These are phyloP conservation scores for Suhomyces taliae DNA, from an alignment of 1,139 yeast species.

Conservation along the genomic window DNA sequence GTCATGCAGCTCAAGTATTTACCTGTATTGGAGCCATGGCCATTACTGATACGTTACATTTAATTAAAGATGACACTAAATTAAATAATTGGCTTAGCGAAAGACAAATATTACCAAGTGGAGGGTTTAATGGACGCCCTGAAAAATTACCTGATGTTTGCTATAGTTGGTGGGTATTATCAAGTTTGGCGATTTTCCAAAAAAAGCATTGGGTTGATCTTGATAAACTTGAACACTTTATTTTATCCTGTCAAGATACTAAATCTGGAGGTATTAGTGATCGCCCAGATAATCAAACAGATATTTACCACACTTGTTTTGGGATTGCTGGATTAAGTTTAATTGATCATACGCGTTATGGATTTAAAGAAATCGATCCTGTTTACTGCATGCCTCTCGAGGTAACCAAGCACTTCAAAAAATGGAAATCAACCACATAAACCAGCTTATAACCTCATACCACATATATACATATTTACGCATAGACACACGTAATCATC, in stretches of 20 bases:
- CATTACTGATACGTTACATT: slow-evolving; percentile 59
- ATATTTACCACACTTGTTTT: slow-evolving; percentile 89
- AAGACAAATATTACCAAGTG: slow-evolving; percentile 75
- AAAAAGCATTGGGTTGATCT: slow-evolving; percentile 75
- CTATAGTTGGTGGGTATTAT: slow-evolving; percentile 96
- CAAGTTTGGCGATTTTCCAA: slow-evolving; percentile 69
- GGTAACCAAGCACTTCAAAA: slow-evolving; percentile 47
- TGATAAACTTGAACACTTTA: slow-evolving; percentile 59
- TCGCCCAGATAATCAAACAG: slow-evolving; percentile 86
- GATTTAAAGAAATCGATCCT: slow-evolving; percentile 70
- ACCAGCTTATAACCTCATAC: neutral
- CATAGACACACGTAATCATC: too few relatives aligned
- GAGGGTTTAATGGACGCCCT: slow-evolving; percentile 96
- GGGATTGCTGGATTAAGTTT: slow-evolving; percentile 86
- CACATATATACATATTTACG: too few relatives aligned
- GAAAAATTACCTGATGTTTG: slow-evolving; percentile 96
- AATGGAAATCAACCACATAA: slow-evolving; percentile 29
- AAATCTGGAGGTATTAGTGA: slow-evolving; percentile 89
- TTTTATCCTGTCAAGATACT: slow-evolving; percentile 74
- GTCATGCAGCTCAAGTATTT: slow-evolving; percentile 92
- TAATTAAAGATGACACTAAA: slow-evolving; percentile 49
- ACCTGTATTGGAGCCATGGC: slow-evolving; percentile 83
- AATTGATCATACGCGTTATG: slow-evolving; percentile 53
- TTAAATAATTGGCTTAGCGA: slow-evolving; percentile 86
- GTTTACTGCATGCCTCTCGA: slow-evolving; percentile 76